Percentiles rank a stretch among this genome's conserved stretches.
phyloP scores from a whole-genome alignment of 495 filamentous ascomycete species.

The Tuber indicum region DNA sequence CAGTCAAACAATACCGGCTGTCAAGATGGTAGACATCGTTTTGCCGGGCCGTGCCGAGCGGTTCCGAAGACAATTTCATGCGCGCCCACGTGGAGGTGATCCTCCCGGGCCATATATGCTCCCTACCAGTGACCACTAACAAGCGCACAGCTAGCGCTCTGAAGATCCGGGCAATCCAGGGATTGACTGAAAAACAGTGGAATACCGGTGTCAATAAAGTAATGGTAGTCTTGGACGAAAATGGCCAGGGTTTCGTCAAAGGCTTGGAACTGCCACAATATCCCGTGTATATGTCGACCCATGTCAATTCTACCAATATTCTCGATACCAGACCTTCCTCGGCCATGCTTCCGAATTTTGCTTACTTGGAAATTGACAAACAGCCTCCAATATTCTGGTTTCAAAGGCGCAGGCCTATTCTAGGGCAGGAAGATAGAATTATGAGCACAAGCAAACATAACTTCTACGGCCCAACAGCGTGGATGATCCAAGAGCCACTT shows the following conservation, averaged over 20 bases:
- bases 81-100: background rate
- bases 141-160: background rate
- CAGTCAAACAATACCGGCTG: background rate
- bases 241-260: background rate
- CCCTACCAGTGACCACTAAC: background rate
- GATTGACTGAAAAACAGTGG: background rate
- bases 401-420: background rate
- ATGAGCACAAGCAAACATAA: background rate
- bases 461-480: background rate
- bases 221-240: constrained; percentile 1
- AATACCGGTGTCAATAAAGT: background rate
- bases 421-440: background rate
- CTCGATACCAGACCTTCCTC: background rate
- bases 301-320: background rate
- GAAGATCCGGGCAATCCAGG: background rate
- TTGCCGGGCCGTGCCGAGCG: background rate
- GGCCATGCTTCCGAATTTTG: background rate
- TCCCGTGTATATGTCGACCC: background rate
- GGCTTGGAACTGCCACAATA: background rate
- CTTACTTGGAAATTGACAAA: background rate
- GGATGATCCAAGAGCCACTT: background rate
- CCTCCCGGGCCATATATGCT: background rate
- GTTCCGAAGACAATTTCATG: background rate
- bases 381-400: background rate
- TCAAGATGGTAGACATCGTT: background rate